Evolutionary conservation across 345 rosid genomes (phyloP), one percentile per base, ranked within the genome.

Genomic region (Barbarea vulgaris): DNA sequence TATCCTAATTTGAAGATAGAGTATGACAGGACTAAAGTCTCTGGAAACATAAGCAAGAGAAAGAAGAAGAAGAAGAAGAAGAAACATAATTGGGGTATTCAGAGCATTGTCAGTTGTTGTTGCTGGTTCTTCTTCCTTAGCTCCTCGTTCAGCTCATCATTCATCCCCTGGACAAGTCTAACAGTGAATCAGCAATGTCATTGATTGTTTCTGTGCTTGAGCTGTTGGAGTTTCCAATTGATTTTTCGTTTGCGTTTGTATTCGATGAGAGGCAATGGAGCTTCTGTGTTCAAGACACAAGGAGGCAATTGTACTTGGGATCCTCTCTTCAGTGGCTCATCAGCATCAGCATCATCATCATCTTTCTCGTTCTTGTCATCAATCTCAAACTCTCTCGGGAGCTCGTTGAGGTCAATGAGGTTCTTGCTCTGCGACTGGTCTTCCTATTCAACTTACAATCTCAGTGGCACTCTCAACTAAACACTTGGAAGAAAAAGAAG

Each of bases 211-310:
- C 17, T 36, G 88, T 79, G 41, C 79, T 82, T 69, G 92, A 87
- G 70, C 81, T 81, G 65, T 87, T 87, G 0, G 88, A 79, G 52
- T 59, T 66, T 44, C 39, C 21, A 14, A 3, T 88, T 85, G n/a
- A 69, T 73, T 17, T 69, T 79, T 70, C 83, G 79, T 67, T 87
- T 83, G 69, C 96, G 81, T 81, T 91, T 91, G 69, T 89, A 83
- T 44, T 76, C 84, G 68, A 80, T 74, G 7, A 77, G 75, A 34
- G 87, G 86, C 11, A 83, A 81, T 31, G 86, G 31, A 36, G 84
- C 88, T 69, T 89, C 87, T 30, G 73, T 78, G 70, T 84, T 80
- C 13, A 84, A 80, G 64, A 84, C 80, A 27, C 89, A 85, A 4
- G 67, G n/a, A 1, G 85, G 76, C 77, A 81, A 75, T 70, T 74